Evolutionary conservation across 441 rosid genomes (phyloP), one percentile per base, ranked within the genome.

Genomic region (Iberis amara): DNA sequence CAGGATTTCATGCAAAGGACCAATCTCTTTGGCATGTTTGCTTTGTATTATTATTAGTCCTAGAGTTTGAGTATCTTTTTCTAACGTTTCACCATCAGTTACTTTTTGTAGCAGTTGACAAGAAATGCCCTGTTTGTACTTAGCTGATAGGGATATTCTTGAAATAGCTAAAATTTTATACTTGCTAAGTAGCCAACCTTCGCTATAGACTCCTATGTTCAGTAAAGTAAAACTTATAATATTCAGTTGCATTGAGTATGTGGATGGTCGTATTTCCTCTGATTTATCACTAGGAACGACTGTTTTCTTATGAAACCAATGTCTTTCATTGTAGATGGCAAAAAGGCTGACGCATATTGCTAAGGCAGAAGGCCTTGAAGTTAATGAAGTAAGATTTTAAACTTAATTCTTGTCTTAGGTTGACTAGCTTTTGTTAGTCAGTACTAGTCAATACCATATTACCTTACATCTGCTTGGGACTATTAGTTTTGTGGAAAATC

Each of bases 271-370:
- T 40, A 3, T 57, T 11, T 35, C 35, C n/a, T 53, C 31, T 59
- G 33, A 35, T 40, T 27, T 40, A 39, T 47, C 27, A 33, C 45
- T 40, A 15, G 11, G 28, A 47, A 33, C 47, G 15, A 27, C 28
- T 40, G 40, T 33, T 59, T 13, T 47, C 51, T 66, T 66, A 38
- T 47, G 46, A 47, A 12, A 51, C 15, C 14, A 66, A 53, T 43
- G 39, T 43, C 57, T 40, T 47, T 36, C 45, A 27, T 73, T 68
- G 45, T 76, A 91, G 98, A 91, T 91, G 87, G 96, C 86, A 39
- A 91, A 91, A 79, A 80, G 98, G 75, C 73, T 91, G 69, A 79
- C 70, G 79, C 94, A 88, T 60, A 65, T 91, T 64, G 84, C 94
- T 35, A 79, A 76, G 42, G 76, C 78, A 48, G 98, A 91, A 78